Base-by-base conservation (phyloP, 441 rosid genomes). In the Populus tomentosa region DNA sequence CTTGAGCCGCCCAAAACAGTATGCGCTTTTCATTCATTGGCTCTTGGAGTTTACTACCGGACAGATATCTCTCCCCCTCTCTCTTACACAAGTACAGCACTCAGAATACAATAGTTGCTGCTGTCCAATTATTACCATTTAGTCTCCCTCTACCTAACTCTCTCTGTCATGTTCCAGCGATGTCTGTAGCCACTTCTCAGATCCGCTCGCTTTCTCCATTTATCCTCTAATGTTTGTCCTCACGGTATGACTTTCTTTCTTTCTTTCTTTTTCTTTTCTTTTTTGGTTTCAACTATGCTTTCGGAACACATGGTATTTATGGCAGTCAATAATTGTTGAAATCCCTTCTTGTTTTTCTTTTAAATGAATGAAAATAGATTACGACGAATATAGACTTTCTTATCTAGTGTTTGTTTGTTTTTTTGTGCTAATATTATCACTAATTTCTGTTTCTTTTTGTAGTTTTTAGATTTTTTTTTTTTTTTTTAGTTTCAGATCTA, bases 101-200 rank as follows among this genome's bases (percentile, higher is more conserved):
- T 64, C 28, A 21, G 35, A 11, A 21, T 64, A 64, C 14, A 21
- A 21, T 64, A 64, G 26, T 64, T 23, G 68, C 16, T 26, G 36
- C 26, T 26, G 36, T 50, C 32, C 24, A 46, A 46, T 46, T 32
- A 32, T 72, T 10, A 7, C 2, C 46, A 3, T 4, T 16, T 23
- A 7, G 36, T 67, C 24, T 33, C 42, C 21, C 24, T 63, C 38
- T 35, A 11, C 32, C 40, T 11, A 42, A 6, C 53, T 3, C 32
- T 36, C 50, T 14, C 46, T 66, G 33, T 40, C 53, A 69, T 7
- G 33, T 28, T 42, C 20, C 50, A 38, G 50, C 74, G 73, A 79
- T 77, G 81, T 75, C 73, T 40, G 8, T 59, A 26, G 84, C 83
- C 76, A 81, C 84, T 81, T 76, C 81, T 66, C 81, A 76, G 82